Conservation (phyloP, 139 green algal species). For the Picochlorum sp. region DNA sequence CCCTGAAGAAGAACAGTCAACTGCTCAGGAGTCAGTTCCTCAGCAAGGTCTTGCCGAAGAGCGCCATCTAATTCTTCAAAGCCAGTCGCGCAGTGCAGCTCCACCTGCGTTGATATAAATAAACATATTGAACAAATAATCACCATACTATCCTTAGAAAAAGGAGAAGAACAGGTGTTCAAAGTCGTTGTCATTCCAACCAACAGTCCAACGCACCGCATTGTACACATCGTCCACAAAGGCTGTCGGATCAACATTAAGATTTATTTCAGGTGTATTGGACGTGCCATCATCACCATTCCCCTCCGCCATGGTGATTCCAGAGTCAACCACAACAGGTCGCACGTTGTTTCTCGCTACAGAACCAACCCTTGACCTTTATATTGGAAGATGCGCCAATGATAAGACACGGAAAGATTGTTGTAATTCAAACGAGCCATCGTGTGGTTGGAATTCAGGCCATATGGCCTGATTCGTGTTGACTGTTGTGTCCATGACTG, state of each 20-base stretch:
- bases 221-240: conserved; percentile 32
- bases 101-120: not conserved
- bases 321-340: no score
- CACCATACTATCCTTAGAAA: not conserved
- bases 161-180: not conserved
- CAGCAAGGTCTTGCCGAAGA: not conserved
- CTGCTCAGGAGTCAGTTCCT: conserved; percentile 18
- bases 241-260: conserved; percentile 16
- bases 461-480: no score
- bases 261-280: not conserved
- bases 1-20: conserved; percentile 18
- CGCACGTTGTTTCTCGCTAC: no score
- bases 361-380: no score
- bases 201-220: conserved; percentile 13
- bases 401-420: no score
- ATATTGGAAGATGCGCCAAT: no score
- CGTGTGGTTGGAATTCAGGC: no score
- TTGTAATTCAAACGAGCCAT: no score
- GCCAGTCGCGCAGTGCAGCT: conserved; percentile 14
- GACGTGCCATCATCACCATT: not conserved
- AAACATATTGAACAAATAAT: not conserved
- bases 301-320: not conserved
- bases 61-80: conserved; percentile 24
- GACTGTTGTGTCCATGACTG: no score
- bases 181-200: not conserved